Evolutionary conservation across 768 basidiomycete genomes (phyloP).

Genomic region (Inosperma sp.): DNA sequence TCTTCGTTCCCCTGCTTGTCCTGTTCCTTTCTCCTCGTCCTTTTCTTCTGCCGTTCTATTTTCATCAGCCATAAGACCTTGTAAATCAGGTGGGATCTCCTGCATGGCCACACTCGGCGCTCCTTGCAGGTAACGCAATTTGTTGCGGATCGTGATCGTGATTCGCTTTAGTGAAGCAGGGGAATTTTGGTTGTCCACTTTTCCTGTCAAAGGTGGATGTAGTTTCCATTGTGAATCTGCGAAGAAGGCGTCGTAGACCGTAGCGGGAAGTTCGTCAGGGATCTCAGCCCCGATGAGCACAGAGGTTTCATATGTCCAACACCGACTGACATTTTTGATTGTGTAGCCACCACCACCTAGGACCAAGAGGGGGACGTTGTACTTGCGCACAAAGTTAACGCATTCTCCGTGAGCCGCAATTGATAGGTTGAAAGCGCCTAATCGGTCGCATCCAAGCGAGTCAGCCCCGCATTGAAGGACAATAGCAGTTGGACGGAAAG

Average conservation of each 20-base stretch:
- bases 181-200: slow-evolving; percentile 91
- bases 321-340: slow-evolving; percentile 95
- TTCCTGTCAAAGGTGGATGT: slow-evolving; percentile 87
- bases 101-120: slow-evolving; percentile 97
- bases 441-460: slow-evolving; percentile 87
- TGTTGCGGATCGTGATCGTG: slow-evolving; percentile 77
- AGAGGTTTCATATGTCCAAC: slow-evolving; percentile 98
- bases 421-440: slow-evolving; percentile 96
- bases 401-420: slow-evolving; percentile 98
- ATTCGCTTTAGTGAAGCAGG: slow-evolving; percentile 80
- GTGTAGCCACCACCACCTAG: slow-evolving; percentile 96
- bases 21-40: slow-evolving; percentile 60
- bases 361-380: slow-evolving; percentile 85
- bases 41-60: slow-evolving; percentile 62
- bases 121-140: slow-evolving; percentile 87
- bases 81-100: slow-evolving; percentile 91
- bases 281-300: slow-evolving; percentile 81
- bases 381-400: slow-evolving; percentile 93
- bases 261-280: slow-evolving; percentile 82
- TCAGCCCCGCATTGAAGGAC: slow-evolving; percentile 98
- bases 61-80: slow-evolving; percentile 70
- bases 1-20: slow-evolving; percentile 52
- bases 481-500: slow-evolving; percentile 84
- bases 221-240: slow-evolving; percentile 87
- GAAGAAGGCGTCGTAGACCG: slow-evolving; percentile 92